phyloP scores from a whole-genome alignment of 257 asterid genomes.

The Solanum virginianum region DNA sequence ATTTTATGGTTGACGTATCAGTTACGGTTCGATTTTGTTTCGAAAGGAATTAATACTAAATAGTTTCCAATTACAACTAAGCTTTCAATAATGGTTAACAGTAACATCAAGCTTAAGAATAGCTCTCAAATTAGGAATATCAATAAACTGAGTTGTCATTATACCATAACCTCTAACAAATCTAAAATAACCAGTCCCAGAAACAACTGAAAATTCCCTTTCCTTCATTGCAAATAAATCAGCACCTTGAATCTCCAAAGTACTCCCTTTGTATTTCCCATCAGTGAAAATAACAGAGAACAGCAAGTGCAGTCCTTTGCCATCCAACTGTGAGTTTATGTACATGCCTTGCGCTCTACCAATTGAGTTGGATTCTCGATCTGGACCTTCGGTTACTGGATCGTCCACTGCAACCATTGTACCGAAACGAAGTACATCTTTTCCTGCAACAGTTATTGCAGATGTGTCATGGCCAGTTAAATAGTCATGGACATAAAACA shows the following conservation, averaged over 20 bases:
- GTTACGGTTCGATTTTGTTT: no score
- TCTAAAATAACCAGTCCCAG: constrained; percentile 34
- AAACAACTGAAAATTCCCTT: constrained; percentile 32
- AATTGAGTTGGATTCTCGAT: constrained; percentile 18
- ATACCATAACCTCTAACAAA: constrained; percentile 39
- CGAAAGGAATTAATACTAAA: not conserved
- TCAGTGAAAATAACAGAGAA: constrained; percentile 34
- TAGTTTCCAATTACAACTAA: not conserved
- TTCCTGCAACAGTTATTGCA: constrained; percentile 30
- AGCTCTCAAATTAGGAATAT: constrained; percentile 24
- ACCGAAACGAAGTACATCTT: constrained; percentile 22
- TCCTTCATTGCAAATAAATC: constrained; percentile 20
- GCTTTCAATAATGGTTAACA: constrained; percentile 11
- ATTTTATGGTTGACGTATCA: no score
- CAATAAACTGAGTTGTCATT: constrained; percentile 32
- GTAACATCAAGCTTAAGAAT: constrained; percentile 34
- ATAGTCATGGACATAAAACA: constrained; percentile 38
- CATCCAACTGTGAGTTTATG: constrained; percentile 39
- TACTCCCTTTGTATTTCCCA: constrained; percentile 36
- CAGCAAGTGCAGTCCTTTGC: constrained; percentile 27
- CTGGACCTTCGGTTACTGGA: constrained; percentile 34
- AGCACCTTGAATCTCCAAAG: constrained; percentile 37
- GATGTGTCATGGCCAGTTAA: constrained; percentile 26
- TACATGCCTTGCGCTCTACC: constrained; percentile 51
- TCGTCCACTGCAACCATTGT: constrained; percentile 34